Evolutionary conservation across 768 basidiomycete genomes (phyloP).

Genomic region (Psilocybe sp.): DNA sequence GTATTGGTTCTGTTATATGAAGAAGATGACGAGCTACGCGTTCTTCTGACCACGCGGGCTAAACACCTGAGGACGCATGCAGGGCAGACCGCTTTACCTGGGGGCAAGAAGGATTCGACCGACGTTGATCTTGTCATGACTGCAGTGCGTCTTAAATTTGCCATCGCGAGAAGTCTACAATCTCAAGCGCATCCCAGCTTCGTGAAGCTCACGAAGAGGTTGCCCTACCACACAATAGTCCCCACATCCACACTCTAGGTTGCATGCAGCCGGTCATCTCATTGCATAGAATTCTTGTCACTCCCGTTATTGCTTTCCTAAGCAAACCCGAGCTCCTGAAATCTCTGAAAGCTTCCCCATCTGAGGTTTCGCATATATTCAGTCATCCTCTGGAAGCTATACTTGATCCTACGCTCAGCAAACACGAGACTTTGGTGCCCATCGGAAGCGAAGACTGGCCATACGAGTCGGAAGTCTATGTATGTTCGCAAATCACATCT

Average conservation of each 20-base stretch:
- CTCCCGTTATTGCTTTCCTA: conserved; percentile 74
- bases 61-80: conserved; percentile 72
- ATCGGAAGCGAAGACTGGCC: conserved; percentile 75
- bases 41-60: conserved; percentile 84
- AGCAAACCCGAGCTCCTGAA: conserved; percentile 51
- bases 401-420: conserved; percentile 54
- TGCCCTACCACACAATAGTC: conserved; percentile 54
- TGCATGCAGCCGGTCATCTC: conserved; percentile 68
- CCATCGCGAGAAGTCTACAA: neutral
- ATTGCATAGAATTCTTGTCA: conserved; percentile 66
- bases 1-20: conserved; percentile 83
- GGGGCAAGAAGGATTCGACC: conserved; percentile 21
- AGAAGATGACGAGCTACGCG: conserved; percentile 60
- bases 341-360: conserved; percentile 50
- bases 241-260: conserved; percentile 58
- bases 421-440: conserved; percentile 43
- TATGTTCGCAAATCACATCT: conserved; percentile 32
- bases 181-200: conserved; percentile 30
- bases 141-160: conserved; percentile 55
- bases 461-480: conserved; percentile 71
- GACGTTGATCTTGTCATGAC: conserved; percentile 66
- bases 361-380: conserved; percentile 80
- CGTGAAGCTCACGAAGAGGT: conserved; percentile 90
- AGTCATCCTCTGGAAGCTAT: conserved; percentile 74
- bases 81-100: conserved; percentile 55